phyloP scores from a whole-genome alignment of 495 filamentous ascomycete species.

The Pseudoneurospora amorphoporcata region DNA sequence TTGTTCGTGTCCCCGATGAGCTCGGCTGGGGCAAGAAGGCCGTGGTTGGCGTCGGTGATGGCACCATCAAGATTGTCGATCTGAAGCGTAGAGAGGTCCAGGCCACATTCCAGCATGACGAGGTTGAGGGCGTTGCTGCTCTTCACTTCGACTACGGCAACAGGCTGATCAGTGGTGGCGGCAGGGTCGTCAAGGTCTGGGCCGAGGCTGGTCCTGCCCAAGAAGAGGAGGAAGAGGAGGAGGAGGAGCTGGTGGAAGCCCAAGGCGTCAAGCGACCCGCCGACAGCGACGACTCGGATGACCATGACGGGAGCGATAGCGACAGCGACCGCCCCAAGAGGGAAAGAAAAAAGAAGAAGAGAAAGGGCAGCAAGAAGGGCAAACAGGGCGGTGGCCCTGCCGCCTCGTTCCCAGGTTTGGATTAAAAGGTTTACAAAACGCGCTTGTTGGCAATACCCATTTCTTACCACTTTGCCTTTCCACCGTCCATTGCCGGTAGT shows the following conservation, averaged over 20 bases:
- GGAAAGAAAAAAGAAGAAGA: constrained; percentile 33
- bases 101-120: constrained; percentile 58
- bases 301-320: constrained; percentile 22
- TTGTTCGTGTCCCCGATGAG: constrained; percentile 55
- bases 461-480: not conserved
- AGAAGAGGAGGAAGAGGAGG: constrained; percentile 35
- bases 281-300: constrained; percentile 30
- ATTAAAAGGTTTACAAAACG: constrained; percentile 7
- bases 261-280: constrained; percentile 33
- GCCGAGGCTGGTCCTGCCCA: constrained; percentile 29
- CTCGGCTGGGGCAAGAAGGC: constrained; percentile 58
- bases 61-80: constrained; percentile 40
- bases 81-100: constrained; percentile 31
- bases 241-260: constrained; percentile 37
- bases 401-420: constrained; percentile 24
- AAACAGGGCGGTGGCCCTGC: constrained; percentile 1
- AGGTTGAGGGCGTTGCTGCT: constrained; percentile 68
- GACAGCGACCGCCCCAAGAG: constrained; percentile 36
- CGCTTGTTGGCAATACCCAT: constrained; percentile 1
- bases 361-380: constrained; percentile 32
- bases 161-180: constrained; percentile 79
- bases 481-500: not conserved
- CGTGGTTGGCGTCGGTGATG: constrained; percentile 68
- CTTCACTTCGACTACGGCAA: constrained; percentile 74
- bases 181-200: constrained; percentile 79